Evolutionary conservation across 1,284 basidiomycete species (phyloP), one percentile per base, ranked within the genome.

Genomic region (Trametes hirsuta): DNA sequence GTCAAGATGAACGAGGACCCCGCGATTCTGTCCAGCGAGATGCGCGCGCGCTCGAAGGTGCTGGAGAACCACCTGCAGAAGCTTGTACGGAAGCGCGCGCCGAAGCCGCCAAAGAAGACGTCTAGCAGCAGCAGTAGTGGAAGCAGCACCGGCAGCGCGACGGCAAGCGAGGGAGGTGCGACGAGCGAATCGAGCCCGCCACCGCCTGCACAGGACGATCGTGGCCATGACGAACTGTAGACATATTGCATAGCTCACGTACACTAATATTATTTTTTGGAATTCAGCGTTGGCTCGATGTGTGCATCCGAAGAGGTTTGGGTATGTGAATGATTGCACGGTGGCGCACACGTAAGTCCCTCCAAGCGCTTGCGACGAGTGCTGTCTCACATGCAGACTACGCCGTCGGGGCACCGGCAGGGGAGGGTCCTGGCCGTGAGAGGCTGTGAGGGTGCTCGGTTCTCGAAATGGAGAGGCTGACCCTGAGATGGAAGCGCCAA

Each of bases 1-100:
- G 84, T 90, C 49, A 81, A 86, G 73, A 76, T 81, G 72, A 84
- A 91, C 69, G 86, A 92, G 72, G 87, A 97, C 70, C 93, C 94
- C 0, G 88, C 90, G 21, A 84, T 97, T 47, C 83, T 88, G 71
- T 88, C 88, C 53, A 83, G 79, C 67, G 94, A 97, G 75, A 87
- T 97, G 84, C 88, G 89, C 74, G 86, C 87, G 59, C 81, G 88
- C 54, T 91, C 91, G 46, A 91, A 89, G 80, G 83, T 83, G 47
- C 76, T 98, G 37, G 93, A 95, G 79, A 82, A 78, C 53, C 86
- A 87, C 59, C 77, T 95, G 74, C 83, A 84, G 71, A 86, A 81
- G 72, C 70, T 93, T 65, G 81, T 81, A 68, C 87, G 79, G 77
- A 80, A 88, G 72, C 91, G 85, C 76, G 75, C 79, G 48, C 86